These are phyloP conservation scores for Anthostomella pinea DNA, from an alignment of 2,329 filamentous ascomycete genomes.

Conservation along the genomic window DNA sequence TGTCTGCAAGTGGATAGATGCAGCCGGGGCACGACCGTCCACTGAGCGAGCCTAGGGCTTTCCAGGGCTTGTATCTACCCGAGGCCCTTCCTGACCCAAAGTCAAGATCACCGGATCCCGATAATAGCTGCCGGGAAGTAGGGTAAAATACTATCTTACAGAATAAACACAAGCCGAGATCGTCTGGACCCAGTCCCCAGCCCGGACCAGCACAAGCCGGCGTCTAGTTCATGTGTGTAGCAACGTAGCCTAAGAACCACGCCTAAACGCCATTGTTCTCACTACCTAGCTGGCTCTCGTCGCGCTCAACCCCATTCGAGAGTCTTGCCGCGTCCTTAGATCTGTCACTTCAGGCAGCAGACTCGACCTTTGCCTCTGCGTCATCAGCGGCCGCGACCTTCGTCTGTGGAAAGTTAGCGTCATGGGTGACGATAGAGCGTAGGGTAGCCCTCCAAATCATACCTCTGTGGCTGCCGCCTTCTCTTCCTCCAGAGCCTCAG, in stretches of 20 bases:
- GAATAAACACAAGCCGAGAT: constrained; percentile 22
- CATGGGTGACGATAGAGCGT: background rate
- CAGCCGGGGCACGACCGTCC: too few relatives aligned
- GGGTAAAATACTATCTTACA: constrained; percentile 29
- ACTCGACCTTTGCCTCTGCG: constrained; percentile 29
- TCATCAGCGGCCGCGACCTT: constrained; percentile 20
- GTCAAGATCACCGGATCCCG: background rate
- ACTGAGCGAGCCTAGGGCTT: too few relatives aligned
- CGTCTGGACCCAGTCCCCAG: background rate
- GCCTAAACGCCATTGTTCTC: too few relatives aligned
- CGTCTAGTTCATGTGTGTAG: too few relatives aligned
- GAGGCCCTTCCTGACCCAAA: background rate
- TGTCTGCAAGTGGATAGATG: too few relatives aligned
- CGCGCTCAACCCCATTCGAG: too few relatives aligned
- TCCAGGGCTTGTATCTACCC: background rate
- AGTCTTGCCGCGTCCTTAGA: too few relatives aligned
- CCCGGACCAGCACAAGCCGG: background rate
- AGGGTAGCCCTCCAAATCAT: constrained; percentile 4
- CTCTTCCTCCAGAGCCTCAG: constrained; percentile 18
- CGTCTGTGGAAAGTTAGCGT: constrained; percentile 13
- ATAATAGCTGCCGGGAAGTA: constrained; percentile 15
- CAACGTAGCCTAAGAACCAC: too few relatives aligned
- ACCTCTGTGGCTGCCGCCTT: constrained; percentile 34
- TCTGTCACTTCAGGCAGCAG: constrained; percentile 15
- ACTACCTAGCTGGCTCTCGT: too few relatives aligned